These are phyloP conservation scores for Akanthomyces lecanii DNA, from an alignment of 2,329 filamentous ascomycete genomes.

Conservation along the genomic window DNA sequence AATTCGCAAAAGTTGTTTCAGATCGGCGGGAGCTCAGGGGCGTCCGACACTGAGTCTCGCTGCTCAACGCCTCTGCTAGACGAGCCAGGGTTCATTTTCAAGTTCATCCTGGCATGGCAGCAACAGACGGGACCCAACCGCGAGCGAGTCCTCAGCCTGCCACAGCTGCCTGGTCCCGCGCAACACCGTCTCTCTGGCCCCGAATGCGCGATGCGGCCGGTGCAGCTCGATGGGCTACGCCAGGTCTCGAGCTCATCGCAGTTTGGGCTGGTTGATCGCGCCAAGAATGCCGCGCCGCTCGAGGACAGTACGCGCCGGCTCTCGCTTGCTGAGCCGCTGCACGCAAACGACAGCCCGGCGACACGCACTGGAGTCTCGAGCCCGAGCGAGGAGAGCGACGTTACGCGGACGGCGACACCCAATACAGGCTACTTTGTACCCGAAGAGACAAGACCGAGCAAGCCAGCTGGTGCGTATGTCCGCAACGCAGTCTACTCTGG, in stretches of 20 bases:
- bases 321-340: conserved; percentile 18
- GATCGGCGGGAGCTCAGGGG: conserved; percentile 30
- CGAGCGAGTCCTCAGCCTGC: conserved; percentile 61
- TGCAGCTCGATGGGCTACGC: conserved; percentile 27
- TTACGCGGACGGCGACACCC: conserved; percentile 15
- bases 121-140: conserved; percentile 50
- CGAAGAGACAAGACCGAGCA: conserved; percentile 35
- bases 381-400: conserved; percentile 21
- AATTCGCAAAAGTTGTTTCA: conserved; percentile 36
- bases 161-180: conserved; percentile 65
- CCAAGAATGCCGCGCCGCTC: conserved; percentile 40
- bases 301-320: conserved; percentile 26
- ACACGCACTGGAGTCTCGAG: conserved; percentile 21
- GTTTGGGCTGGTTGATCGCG: conserved; percentile 5
- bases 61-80: conserved; percentile 52
- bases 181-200: conserved; percentile 54
- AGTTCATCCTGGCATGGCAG: conserved; percentile 68
- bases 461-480: conserved; percentile 43
- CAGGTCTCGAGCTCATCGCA: conserved; percentile 40
- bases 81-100: conserved; percentile 62
- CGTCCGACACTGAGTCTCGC: conserved; percentile 50
- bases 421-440: conserved; percentile 7
- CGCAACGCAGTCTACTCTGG: conserved; percentile 60
- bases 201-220: conserved; percentile 28
- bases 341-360: conserved; percentile 20